These are phyloP conservation scores for Thymus quinquecostatus DNA, from an alignment of 257 asterid genomes.

Conservation along the genomic window DNA sequence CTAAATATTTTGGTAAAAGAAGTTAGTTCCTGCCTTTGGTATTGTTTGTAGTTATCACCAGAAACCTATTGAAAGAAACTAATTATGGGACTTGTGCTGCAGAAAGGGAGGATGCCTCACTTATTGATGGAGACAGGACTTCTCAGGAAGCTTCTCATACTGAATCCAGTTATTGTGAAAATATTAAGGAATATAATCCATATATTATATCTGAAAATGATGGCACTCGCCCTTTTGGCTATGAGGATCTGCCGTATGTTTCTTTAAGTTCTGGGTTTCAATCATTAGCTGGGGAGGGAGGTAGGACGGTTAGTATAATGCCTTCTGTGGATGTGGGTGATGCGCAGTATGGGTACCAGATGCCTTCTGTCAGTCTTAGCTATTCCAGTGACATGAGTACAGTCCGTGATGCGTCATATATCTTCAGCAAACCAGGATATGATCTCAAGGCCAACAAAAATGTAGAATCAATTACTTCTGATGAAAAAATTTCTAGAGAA, in stretches of 20 bases:
- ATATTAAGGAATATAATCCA: slow-evolving; percentile 32
- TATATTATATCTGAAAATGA: slow-evolving; percentile 39
- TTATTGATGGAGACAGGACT: slow-evolving; percentile 31
- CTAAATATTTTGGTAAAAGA: slow-evolving; percentile 18
- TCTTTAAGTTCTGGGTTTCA: slow-evolving; percentile 39
- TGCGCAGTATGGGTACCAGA: slow-evolving; percentile 32
- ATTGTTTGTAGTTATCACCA: slow-evolving; percentile 42
- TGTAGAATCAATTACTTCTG: slow-evolving; percentile 30
- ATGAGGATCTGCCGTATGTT: slow-evolving; percentile 34
- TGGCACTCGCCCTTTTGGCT: slow-evolving; percentile 30
- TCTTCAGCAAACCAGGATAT: slow-evolving; percentile 32
- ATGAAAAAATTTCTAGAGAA: slow-evolving; percentile 36
- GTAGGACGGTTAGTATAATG: slow-evolving; percentile 28
- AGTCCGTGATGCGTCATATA: slow-evolving; percentile 18
- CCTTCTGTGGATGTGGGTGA: slow-evolving; percentile 33
- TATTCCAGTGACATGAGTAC: slow-evolving; percentile 30
- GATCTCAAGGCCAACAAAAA: slow-evolving; percentile 29
- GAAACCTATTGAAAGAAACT: slow-evolving; percentile 37
- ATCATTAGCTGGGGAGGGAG: slow-evolving; percentile 27
- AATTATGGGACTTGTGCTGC: slow-evolving; percentile 31
- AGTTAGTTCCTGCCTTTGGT: slow-evolving; percentile 26
- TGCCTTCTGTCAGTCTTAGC: slow-evolving; percentile 32
- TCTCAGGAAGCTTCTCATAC: slow-evolving; percentile 43
- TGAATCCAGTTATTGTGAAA: slow-evolving; percentile 45
- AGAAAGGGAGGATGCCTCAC: slow-evolving; percentile 22